Evolutionary conservation across 2,329 filamentous ascomycete genomes (phyloP).

Genomic region (Fusarium piperis): DNA sequence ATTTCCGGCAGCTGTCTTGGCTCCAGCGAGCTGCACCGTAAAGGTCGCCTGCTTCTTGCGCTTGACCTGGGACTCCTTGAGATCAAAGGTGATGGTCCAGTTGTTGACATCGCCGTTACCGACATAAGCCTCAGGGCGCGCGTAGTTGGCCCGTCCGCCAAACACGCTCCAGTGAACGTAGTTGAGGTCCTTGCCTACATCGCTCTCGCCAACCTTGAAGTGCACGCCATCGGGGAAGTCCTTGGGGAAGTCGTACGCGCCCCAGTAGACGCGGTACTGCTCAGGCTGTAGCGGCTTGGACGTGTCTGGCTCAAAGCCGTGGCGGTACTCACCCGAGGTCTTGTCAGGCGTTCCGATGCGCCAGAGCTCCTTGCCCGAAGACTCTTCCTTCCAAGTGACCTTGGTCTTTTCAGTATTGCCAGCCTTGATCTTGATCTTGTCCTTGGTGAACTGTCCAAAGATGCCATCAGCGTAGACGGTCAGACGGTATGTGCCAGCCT

Average conservation of each 20-base stretch:
- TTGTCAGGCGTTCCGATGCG: constrained; percentile 71
- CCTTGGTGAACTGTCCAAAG: constrained; percentile 68
- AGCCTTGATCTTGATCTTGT: constrained; percentile 56
- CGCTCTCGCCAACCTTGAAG: constrained; percentile 65
- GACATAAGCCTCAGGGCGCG: constrained; percentile 54
- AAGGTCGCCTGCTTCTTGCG: constrained; percentile 61
- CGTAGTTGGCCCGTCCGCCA: constrained; percentile 62
- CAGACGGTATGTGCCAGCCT: constrained; percentile 67
- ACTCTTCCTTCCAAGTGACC: constrained; percentile 63
- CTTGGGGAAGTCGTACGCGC: constrained; percentile 64
- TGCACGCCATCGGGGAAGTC: constrained; percentile 69
- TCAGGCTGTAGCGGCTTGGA: constrained; percentile 61
- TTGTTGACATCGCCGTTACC: constrained; percentile 62
- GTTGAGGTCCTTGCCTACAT: constrained; percentile 63
- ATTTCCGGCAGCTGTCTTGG: constrained; percentile 70
- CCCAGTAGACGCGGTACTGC: constrained; percentile 72
- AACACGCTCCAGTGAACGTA: constrained; percentile 75
- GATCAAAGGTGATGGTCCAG: constrained; percentile 66
- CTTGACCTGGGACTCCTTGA: constrained; percentile 53
- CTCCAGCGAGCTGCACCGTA: constrained; percentile 70
- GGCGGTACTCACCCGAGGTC: constrained; percentile 67
- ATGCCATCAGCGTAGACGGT: constrained; percentile 71
- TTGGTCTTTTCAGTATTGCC: constrained; percentile 48
- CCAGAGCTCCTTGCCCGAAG: constrained; percentile 67
- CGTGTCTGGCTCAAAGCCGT: constrained; percentile 61